phyloP scores from a whole-genome alignment of 1,139 yeast genomes.

The Debaryomycetaceae sp. region DNA sequence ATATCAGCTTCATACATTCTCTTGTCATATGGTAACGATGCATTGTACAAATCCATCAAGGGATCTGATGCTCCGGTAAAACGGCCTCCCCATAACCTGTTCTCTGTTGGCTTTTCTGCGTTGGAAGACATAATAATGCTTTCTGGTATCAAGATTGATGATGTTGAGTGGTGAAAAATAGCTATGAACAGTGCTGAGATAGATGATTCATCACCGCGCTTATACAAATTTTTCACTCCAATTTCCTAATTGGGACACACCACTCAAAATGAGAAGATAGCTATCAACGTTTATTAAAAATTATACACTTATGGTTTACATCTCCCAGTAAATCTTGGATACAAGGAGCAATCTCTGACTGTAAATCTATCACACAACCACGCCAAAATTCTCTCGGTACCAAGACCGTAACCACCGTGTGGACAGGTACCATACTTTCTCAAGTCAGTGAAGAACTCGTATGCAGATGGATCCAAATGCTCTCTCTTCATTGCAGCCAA shows the following conservation, averaged over 20 bases:
- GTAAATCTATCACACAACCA: constrained; percentile 98
- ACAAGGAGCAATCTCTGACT: constrained; percentile 94
- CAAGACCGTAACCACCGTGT: constrained; percentile 98
- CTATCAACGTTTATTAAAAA: not conserved
- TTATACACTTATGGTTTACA: constrained; percentile 69
- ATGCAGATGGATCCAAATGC: constrained; percentile 69
- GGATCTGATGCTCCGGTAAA: constrained; percentile 98
- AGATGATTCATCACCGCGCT: constrained; percentile 36
- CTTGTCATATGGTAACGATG: constrained; percentile 93
- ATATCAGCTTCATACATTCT: constrained; percentile 92
- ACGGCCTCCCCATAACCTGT: constrained; percentile 97
- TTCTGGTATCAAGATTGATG: not conserved
- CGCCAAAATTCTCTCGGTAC: constrained; percentile 96
- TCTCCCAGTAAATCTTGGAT: constrained; percentile 97
- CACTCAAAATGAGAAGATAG: not conserved
- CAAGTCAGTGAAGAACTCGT: constrained; percentile 96
- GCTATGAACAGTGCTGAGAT: not conserved
- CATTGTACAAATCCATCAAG: constrained; percentile 93
- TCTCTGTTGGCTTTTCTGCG: constrained; percentile 46
- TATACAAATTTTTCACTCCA: constrained; percentile 9
- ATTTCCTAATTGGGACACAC: not conserved
- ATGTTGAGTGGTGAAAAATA: not conserved
- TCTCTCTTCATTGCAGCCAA: constrained; percentile 91
- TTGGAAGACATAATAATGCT: not conserved
- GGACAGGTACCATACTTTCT: constrained; percentile 97